phyloP scores from a whole-genome alignment of 805 yeast genomes.

The Myxozyma vanderwaltii region DNA sequence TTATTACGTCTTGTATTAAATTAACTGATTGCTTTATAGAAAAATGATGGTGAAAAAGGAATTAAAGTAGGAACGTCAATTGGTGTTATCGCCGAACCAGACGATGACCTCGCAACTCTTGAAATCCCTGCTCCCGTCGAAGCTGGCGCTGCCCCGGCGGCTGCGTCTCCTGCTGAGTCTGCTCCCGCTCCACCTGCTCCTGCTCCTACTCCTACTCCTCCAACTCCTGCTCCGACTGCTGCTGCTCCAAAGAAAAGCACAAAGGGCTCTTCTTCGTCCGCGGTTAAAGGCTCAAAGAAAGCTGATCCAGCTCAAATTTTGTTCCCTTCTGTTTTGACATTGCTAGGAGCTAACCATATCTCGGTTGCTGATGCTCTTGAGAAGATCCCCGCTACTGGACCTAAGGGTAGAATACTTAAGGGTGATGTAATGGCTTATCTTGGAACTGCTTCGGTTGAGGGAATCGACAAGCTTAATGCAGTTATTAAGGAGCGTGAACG shows the following conservation, averaged over 20 bases:
- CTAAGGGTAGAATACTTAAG: slow-evolving; percentile 80
- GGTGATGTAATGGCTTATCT: slow-evolving; percentile 88
- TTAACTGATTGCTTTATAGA: slow-evolving; percentile 17
- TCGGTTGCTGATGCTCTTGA: slow-evolving; percentile 68
- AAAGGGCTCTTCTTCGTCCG: slow-evolving; percentile 8
- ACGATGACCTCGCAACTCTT: slow-evolving; percentile 71
- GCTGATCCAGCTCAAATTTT: slow-evolving; percentile 72
- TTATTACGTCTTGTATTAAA: too few relatives aligned
- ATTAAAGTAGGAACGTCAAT: slow-evolving; percentile 86
- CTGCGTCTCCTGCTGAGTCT: slow-evolving; percentile 14
- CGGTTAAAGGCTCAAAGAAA: slow-evolving; percentile 26
- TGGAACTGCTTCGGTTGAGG: slow-evolving; percentile 66
- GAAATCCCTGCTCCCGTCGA: slow-evolving; percentile 54
- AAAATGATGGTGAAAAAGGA: slow-evolving; percentile 71
- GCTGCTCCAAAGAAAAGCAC: slow-evolving; percentile 3
- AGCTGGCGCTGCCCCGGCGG: slow-evolving; percentile 31
- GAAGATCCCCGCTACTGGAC: slow-evolving; percentile 83
- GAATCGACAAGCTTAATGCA: slow-evolving; percentile 56
- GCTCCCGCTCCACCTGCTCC: slow-evolving; percentile 20
- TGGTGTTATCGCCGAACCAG: slow-evolving; percentile 85
- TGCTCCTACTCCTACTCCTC: slow-evolving; percentile 5
- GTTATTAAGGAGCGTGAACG: slow-evolving; percentile 59
- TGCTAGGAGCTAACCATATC: slow-evolving; percentile 64
- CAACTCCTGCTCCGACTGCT: slow-evolving; percentile 15
- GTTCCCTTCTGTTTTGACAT: slow-evolving; percentile 74